phyloP scores from a whole-genome alignment of 1,139 yeast species.

The Saccharomycopsis crataegensis region DNA sequence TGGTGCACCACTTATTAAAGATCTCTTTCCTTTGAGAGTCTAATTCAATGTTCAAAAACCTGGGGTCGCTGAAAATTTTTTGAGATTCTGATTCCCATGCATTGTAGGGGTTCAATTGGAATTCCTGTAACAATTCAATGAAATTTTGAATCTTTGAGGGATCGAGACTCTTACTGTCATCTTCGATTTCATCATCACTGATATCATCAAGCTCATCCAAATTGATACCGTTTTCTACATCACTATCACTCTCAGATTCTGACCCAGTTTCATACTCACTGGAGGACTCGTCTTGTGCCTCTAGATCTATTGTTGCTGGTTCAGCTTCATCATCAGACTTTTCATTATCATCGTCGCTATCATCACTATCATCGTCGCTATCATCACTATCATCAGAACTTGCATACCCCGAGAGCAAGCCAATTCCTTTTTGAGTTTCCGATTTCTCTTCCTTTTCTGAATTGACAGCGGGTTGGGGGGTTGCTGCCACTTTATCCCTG shows the following conservation, averaged over 20 bases:
- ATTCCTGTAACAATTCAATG: slow-evolving; percentile 27
- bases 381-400: not conserved
- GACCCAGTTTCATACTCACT: slow-evolving; percentile 14
- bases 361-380: not conserved
- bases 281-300: slow-evolving; percentile 17
- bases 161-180: not conserved
- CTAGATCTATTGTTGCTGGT: slow-evolving; percentile 17
- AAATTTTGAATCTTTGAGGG: slow-evolving; percentile 20
- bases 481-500: slow-evolving; percentile 16
- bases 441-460: slow-evolving; percentile 19
- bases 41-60: slow-evolving; percentile 32
- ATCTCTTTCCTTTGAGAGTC: slow-evolving; percentile 30
- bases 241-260: slow-evolving; percentile 10
- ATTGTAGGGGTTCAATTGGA: slow-evolving; percentile 33
- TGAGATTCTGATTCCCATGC: slow-evolving; percentile 42
- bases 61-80: slow-evolving; percentile 33
- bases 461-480: slow-evolving; percentile 15
- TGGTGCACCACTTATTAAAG: slow-evolving; percentile 38
- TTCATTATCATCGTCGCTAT: not conserved
- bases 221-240: slow-evolving; percentile 22
- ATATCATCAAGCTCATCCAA: slow-evolving; percentile 16
- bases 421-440: not conserved
- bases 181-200: not conserved
- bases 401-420: not conserved
- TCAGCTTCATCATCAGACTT: not conserved